phyloP scores from a whole-genome alignment of 176 grass and related monocot species.

The Cymbopogon citratus region DNA sequence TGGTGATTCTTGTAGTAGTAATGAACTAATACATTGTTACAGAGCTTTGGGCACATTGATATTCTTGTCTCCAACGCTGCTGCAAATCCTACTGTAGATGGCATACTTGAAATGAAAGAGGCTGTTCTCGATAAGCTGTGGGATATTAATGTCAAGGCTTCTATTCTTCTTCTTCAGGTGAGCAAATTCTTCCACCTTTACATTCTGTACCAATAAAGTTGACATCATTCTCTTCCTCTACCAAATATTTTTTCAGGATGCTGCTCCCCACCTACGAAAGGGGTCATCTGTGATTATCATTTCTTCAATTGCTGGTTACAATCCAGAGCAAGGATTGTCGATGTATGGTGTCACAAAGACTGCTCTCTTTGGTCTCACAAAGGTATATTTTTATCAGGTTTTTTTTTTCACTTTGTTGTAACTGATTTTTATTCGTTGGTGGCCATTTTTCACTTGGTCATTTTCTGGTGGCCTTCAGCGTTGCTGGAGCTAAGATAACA shows the following conservation, averaged over 20 bases:
- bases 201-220: not conserved
- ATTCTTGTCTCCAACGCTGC: constrained; percentile 92
- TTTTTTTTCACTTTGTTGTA: not conserved
- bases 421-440: too few species aligned
- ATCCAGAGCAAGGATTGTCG: constrained; percentile 50
- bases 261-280: constrained; percentile 55
- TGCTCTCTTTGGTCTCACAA: constrained; percentile 89
- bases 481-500: not conserved
- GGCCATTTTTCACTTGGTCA: too few species aligned
- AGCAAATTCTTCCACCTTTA: constrained; percentile 1
- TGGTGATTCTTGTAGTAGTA: not conserved
- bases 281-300: constrained; percentile 91
- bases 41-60: constrained; percentile 89
- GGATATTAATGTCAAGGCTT: constrained; percentile 93
- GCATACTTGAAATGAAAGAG: constrained; percentile 75
- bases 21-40: constrained; percentile 16
- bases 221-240: not conserved
- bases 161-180: constrained; percentile 86
- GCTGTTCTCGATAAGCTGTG: constrained; percentile 86
- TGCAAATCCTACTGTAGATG: constrained; percentile 72
- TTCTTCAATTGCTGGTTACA: constrained; percentile 85
- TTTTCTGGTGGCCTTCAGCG: too few species aligned
- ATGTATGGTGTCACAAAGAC: constrained; percentile 99
- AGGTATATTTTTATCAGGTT: constrained; percentile 40
- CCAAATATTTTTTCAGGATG: constrained; percentile 43